Conservation (phyloP, 257 asterid species). For the Datura wrightii region DNA sequence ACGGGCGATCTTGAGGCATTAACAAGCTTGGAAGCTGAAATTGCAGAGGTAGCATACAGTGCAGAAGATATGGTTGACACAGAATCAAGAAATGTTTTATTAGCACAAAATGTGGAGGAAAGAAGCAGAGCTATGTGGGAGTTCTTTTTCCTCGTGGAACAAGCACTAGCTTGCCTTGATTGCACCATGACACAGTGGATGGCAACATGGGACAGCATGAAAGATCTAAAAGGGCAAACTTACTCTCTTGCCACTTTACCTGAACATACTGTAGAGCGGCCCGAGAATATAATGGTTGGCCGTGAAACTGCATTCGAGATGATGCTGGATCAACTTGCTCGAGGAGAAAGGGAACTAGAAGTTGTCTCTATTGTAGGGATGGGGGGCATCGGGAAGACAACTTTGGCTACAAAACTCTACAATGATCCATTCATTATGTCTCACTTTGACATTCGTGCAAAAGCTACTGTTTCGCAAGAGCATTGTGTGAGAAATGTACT, state of each 20-base stretch:
- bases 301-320: not conserved
- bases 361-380: conserved; percentile 31
- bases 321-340: not conserved
- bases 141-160: not conserved
- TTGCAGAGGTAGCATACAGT: not conserved
- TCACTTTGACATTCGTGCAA: conserved; percentile 28
- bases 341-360: not conserved
- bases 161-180: not conserved
- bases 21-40: conserved; percentile 1
- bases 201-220: not conserved
- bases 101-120: not conserved
- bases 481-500: conserved; percentile 24
- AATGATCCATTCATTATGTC: not conserved
- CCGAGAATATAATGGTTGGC: not conserved
- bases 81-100: not conserved
- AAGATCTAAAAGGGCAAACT: not conserved
- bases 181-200: not conserved
- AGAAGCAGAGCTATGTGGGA: not conserved
- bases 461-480: conserved; percentile 16
- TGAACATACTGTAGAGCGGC: not conserved
- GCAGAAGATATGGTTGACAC: conserved; percentile 6
- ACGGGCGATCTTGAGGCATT: not conserved
- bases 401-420: conserved; percentile 29
- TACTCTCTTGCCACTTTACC: not conserved
- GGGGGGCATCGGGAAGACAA: conserved; percentile 36